A percentile compares a stretch with the other conserved stretches of the same genome.
Conservation (phyloP, 2,329 filamentous ascomycete genomes). For the Amylocarpus encephaloides region DNA sequence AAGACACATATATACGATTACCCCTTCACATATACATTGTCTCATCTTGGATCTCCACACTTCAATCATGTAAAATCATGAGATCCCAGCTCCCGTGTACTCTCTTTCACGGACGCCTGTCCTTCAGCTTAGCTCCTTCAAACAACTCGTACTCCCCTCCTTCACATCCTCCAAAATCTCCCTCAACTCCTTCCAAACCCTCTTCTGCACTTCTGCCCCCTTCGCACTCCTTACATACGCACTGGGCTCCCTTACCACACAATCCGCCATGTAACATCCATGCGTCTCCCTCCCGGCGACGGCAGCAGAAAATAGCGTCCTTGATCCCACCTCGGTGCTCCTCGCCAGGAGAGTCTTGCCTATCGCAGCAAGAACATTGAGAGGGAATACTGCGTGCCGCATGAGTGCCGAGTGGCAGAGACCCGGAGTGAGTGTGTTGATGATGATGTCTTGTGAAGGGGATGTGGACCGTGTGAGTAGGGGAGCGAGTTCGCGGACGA, state of each 20-base stretch:
- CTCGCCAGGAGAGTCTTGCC: slow-evolving; percentile 19
- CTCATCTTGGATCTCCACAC: too few relatives aligned
- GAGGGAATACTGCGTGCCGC: slow-evolving; percentile 14
- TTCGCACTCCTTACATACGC: slow-evolving; percentile 34
- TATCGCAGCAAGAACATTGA: neutral
- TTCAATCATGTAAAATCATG: neutral
- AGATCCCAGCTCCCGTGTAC: neutral
- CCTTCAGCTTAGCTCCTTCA: neutral
- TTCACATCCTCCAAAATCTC: slow-evolving; percentile 38
- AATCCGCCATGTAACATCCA: slow-evolving; percentile 29
- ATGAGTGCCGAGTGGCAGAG: slow-evolving; percentile 26
- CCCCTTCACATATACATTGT: too few relatives aligned
- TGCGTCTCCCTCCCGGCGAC: slow-evolving; percentile 28
- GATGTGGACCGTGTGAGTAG: slow-evolving; percentile 3
- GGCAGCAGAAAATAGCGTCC: slow-evolving; percentile 30
- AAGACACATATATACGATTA: too few relatives aligned
- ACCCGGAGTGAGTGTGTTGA: slow-evolving; percentile 32
- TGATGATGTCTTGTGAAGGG: slow-evolving; percentile 26
- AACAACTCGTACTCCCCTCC: slow-evolving; percentile 31
- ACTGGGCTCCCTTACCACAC: slow-evolving; percentile 26
- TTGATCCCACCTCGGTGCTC: slow-evolving; percentile 29
- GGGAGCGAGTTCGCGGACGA: slow-evolving; percentile 29
- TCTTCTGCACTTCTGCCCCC: slow-evolving; percentile 33
- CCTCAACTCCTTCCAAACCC: slow-evolving; percentile 39
- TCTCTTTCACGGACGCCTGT: neutral